phyloP scores from a whole-genome alignment of 148 eudicot genomes.

The Fagopyrum homotropicum region DNA sequence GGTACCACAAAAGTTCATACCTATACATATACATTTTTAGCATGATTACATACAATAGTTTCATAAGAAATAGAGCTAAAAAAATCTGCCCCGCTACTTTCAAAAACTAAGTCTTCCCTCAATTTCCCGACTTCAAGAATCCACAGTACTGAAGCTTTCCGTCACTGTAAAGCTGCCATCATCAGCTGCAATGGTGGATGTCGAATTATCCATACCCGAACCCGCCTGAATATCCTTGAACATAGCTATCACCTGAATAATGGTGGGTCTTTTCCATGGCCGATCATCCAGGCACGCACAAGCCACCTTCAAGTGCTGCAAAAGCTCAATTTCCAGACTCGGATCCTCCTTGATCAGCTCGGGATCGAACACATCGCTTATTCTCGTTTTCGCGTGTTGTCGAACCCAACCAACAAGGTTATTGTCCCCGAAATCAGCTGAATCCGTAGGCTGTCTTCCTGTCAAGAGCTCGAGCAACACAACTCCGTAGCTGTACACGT shows the following conservation, averaged over 20 bases:
- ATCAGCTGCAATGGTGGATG: not conserved
- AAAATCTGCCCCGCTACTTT: not conserved
- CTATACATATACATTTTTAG: slow-evolving; percentile 4
- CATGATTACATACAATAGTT: slow-evolving; percentile 3
- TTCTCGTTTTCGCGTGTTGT: slow-evolving; percentile 45
- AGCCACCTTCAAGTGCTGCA: slow-evolving; percentile 72
- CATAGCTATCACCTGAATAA: slow-evolving; percentile 96
- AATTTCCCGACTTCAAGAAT: not conserved
- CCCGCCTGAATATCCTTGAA: slow-evolving; percentile 92
- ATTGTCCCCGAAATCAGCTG: slow-evolving; percentile 85
- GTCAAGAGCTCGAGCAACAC: slow-evolving; percentile 80
- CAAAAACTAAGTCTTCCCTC: too few relatives aligned
- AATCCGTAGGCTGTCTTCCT: slow-evolving; percentile 74
- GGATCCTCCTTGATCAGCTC: slow-evolving; percentile 68
- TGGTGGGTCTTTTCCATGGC: slow-evolving; percentile 67
- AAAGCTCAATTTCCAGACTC: slow-evolving; percentile 55
- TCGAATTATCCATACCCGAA: slow-evolving; percentile 49
- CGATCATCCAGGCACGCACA: slow-evolving; percentile 84
- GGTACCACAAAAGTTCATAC: not conserved
- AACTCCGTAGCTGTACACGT: slow-evolving; percentile 90
- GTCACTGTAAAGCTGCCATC: not conserved
- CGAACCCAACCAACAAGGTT: slow-evolving; percentile 94
- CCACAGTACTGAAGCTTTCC: not conserved
- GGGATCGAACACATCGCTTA: slow-evolving; percentile 70
- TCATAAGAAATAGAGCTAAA: slow-evolving; percentile 6